phyloP scores from a whole-genome alignment of 768 basidiomycete species.

The Termitomyces titanicus region DNA sequence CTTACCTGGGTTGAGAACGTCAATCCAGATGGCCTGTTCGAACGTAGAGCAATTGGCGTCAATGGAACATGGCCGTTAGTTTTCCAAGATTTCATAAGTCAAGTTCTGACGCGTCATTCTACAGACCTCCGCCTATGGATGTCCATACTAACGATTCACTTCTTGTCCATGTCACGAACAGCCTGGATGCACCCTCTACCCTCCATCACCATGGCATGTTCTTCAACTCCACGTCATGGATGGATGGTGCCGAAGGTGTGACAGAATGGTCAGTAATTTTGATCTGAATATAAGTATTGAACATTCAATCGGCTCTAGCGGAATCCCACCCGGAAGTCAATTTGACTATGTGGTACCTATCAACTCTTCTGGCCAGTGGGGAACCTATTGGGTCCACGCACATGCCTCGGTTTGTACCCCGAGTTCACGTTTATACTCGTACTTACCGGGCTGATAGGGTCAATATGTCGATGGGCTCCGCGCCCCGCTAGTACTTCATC shows the following conservation, averaged over 20 bases:
- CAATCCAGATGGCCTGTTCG: slow-evolving; percentile 80
- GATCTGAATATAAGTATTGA: background rate
- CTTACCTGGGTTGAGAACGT: slow-evolving; percentile 77
- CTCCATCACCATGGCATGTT: slow-evolving; percentile 96
- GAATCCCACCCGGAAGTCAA: slow-evolving; percentile 69
- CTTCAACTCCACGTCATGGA: slow-evolving; percentile 84
- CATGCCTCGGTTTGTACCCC: slow-evolving; percentile 47
- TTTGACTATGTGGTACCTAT: slow-evolving; percentile 77
- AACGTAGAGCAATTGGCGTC: slow-evolving; percentile 79
- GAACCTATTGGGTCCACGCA: slow-evolving; percentile 80
- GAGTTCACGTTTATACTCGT: background rate
- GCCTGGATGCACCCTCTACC: slow-evolving; percentile 59
- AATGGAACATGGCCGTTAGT: slow-evolving; percentile 94
- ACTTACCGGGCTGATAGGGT: slow-evolving; percentile 39
- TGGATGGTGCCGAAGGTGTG: slow-evolving; percentile 82
- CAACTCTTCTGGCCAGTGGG: slow-evolving; percentile 65
- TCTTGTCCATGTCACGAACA: slow-evolving; percentile 74
- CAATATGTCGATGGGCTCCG: slow-evolving; percentile 94
- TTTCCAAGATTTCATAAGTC: background rate
- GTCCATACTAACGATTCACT: slow-evolving; percentile 70
- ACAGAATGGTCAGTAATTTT: slow-evolving; percentile 68
- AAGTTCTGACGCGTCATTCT: background rate
- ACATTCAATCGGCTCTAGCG: slow-evolving; percentile 38
- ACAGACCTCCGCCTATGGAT: slow-evolving; percentile 78
- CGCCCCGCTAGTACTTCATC: slow-evolving; percentile 79